Evolutionary conservation across 2,329 filamentous ascomycete genomes (phyloP).

Genomic region (Aspergillus brasiliensis): DNA sequence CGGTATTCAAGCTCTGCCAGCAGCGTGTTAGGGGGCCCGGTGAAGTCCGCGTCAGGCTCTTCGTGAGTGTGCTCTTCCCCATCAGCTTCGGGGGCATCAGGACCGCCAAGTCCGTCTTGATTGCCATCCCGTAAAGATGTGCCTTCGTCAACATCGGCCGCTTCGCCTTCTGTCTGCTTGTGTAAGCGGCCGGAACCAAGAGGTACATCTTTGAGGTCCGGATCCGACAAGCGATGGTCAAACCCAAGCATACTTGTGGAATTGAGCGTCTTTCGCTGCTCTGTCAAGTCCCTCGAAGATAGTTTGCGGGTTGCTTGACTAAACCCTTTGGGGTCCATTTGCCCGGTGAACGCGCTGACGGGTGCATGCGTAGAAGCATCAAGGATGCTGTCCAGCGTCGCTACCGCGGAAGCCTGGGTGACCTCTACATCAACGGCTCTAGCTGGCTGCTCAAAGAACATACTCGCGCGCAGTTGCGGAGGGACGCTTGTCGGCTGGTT

Average conservation of each 20-base stretch:
- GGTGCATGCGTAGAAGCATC: constrained; percentile 87
- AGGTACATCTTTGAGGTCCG: constrained; percentile 17
- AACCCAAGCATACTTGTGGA: constrained; percentile 34
- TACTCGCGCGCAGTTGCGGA: constrained; percentile 83
- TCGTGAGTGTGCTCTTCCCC: constrained; percentile 41
- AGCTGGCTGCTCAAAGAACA: constrained; percentile 78
- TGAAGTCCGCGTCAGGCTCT: constrained; percentile 52
- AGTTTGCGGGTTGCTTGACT: constrained; percentile 55
- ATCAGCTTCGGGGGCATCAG: constrained; percentile 20
- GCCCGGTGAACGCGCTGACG: constrained; percentile 88
- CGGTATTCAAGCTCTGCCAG: constrained; percentile 89
- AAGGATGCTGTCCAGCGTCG: constrained; percentile 86
- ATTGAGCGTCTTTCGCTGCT: constrained; percentile 33
- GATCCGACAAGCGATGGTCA: constrained; percentile 21
- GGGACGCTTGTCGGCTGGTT: constrained; percentile 62
- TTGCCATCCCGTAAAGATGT: constrained; percentile 19
- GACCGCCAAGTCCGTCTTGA: constrained; percentile 13
- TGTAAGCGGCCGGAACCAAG: constrained; percentile 13
- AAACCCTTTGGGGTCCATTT: constrained; percentile 75
- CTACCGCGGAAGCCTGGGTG: constrained; percentile 78
- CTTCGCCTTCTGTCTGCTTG: constrained; percentile 24
- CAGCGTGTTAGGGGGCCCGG: constrained; percentile 81
- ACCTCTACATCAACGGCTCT: constrained; percentile 58
- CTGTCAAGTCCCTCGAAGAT: constrained; percentile 23
- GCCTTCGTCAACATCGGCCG: constrained; percentile 23